phyloP scores from a whole-genome alignment of 2,329 filamentous ascomycete genomes.

The Coniochaeta sp. region DNA sequence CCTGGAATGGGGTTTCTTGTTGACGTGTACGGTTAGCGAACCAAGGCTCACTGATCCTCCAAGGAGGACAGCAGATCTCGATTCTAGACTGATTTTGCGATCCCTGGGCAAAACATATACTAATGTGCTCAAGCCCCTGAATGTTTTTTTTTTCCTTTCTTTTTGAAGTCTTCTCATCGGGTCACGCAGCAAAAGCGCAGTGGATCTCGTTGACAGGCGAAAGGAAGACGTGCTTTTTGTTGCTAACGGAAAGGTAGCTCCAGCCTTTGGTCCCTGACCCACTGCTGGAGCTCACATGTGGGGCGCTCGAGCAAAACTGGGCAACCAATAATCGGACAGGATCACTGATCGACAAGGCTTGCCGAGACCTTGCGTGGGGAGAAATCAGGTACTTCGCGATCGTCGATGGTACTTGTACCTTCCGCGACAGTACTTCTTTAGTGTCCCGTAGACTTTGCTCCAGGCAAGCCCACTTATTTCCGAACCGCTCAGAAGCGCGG shows the following conservation, averaged over 20 bases:
- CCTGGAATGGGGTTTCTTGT: too few species aligned
- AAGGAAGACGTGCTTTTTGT: not conserved
- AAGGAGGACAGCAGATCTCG: too few species aligned
- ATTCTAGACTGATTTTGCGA: too few species aligned
- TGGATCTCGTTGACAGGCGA: not conserved
- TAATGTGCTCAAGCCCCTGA: not conserved
- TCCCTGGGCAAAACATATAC: too few species aligned
- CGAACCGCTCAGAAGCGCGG: not conserved
- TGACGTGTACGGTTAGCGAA: too few species aligned
- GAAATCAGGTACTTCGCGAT: not conserved
- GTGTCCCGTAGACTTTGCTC: not conserved
- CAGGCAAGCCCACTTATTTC: not conserved
- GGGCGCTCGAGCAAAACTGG: not conserved
- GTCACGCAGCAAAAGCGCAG: too few species aligned
- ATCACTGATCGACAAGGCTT: not conserved
- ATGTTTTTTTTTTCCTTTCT: too few species aligned
- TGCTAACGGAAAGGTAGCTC: not conserved
- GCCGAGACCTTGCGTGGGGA: not conserved
- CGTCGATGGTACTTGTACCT: not conserved
- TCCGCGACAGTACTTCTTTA: not conserved
- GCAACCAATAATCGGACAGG: conserved; percentile 2
- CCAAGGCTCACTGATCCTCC: too few species aligned
- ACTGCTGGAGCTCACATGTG: not conserved
- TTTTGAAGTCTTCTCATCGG: too few species aligned
- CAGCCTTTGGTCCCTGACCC: not conserved